These are phyloP conservation scores for Solanum lycopersicoides DNA, from an alignment of 257 asterid genomes.

Conservation along the genomic window DNA sequence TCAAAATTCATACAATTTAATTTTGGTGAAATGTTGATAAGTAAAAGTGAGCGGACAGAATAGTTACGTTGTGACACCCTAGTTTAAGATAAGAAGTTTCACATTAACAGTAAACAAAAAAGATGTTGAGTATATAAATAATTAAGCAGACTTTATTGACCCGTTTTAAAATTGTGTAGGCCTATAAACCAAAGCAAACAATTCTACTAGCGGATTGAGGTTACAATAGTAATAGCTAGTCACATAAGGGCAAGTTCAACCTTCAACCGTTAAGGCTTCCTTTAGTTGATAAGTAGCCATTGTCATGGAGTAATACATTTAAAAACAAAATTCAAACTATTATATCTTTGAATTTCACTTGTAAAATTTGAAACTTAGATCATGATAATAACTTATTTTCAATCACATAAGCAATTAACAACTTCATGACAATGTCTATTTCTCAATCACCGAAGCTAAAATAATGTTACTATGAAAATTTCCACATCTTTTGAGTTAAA, in stretches of 20 bases:
- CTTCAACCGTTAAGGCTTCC: not conserved
- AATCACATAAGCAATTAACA: not conserved
- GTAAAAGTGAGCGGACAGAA: not conserved
- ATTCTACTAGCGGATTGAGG: no score
- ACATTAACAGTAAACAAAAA: no score
- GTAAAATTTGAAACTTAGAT: not conserved
- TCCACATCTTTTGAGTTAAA: not conserved
- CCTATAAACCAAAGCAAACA: not conserved
- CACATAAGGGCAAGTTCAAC: not conserved
- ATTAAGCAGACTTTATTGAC: not conserved
- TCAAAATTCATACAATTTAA: not conserved
- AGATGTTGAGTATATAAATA: no score
- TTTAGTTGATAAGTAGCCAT: not conserved
- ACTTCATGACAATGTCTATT: not conserved
- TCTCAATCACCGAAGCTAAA: not conserved
- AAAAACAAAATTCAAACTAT: not conserved
- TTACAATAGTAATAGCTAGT: not conserved
- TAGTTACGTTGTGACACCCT: not conserved
- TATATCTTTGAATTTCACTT: not conserved
- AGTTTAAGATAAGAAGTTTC: no score
- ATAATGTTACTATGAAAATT: not conserved
- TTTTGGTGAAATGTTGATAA: accelerated
- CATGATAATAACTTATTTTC: not conserved
- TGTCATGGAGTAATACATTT: not conserved
- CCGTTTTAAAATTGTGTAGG: accelerated